Base-by-base conservation (phyloP, 768 basidiomycete species). In the Lepiota venenata region DNA sequence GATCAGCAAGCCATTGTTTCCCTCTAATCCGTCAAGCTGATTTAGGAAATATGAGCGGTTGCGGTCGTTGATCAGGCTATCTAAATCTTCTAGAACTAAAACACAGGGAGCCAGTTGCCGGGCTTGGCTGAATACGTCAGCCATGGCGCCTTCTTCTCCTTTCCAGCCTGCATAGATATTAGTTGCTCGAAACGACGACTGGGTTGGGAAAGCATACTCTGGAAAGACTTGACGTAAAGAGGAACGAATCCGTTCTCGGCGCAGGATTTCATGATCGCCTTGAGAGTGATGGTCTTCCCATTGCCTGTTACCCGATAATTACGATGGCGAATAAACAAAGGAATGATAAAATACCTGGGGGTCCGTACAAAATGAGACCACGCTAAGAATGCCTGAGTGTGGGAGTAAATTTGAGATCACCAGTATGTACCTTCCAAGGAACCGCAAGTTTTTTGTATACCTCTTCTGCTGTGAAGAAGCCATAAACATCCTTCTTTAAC, bases 31-130 rank as follows among this genome's bases (percentile, higher is more conserved):
- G 58, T 93, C 91, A 7, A 91, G 71, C 64, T 93, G 86, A 63
- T 94, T 94, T 45, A 94, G 75, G 81, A 93, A 93, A 76, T 90
- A 93, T 2, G 89, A 89, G 27, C 91, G 81, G 63, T 92, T 93
- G 6, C 63, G 47, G 61, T 91, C 81, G 56, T 82, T 89, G 71
- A 94, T 88, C 36, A 92, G 75, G 59, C 86, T 87, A 61, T 94
- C 92, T 6, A 93, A 61, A 43, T 77, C 74, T 64, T 76, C 77
- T 14, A 86, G 64, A 47, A 84, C 74, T 48, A 88, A 58, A 42
- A 89, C 78, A 59, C 86, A 89, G 29, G 88, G 88, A 1, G 85
- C 62, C 56, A 80, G 62, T 64, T 81, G 78, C 32, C 91, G 79
- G n/a, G 92, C 89, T 62, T 88, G 86, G 47, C 68, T 56, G 62